Conservation (phyloP, 768 basidiomycete species). For the Termitomyces sp. region DNA sequence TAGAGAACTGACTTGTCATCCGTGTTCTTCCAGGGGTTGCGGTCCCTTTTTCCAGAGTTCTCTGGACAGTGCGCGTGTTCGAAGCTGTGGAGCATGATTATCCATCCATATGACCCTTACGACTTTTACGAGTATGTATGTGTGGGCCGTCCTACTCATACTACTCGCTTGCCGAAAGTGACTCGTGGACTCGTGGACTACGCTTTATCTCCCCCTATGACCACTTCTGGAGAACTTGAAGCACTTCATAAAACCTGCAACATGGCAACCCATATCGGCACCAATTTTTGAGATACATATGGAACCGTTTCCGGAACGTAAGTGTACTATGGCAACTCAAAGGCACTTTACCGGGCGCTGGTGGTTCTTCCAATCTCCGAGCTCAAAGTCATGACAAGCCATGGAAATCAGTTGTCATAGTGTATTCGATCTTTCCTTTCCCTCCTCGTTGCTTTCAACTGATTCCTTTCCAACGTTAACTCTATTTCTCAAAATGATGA, state of each 20-base stretch:
- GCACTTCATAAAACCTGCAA: background rate
- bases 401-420: background rate
- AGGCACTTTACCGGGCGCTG: background rate
- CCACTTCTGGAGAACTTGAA: no score
- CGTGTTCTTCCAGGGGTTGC: background rate
- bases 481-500: constrained; percentile 11
- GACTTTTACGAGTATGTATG: background rate
- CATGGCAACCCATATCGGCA: background rate
- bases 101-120: background rate
- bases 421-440: constrained; percentile 1
- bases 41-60: background rate
- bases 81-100: background rate
- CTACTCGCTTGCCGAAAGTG: background rate
- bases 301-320: background rate
- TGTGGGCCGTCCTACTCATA: background rate
- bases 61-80: background rate
- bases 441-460: background rate
- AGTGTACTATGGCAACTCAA: background rate
- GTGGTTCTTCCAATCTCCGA: background rate
- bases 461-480: background rate
- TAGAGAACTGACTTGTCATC: no score
- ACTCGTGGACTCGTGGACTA: background rate
- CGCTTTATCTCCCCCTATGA: background rate
- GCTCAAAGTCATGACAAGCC: background rate
- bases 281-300: background rate